Conservation (phyloP, 805 yeast genomes). For the Metschnikowia kunwiensis region DNA sequence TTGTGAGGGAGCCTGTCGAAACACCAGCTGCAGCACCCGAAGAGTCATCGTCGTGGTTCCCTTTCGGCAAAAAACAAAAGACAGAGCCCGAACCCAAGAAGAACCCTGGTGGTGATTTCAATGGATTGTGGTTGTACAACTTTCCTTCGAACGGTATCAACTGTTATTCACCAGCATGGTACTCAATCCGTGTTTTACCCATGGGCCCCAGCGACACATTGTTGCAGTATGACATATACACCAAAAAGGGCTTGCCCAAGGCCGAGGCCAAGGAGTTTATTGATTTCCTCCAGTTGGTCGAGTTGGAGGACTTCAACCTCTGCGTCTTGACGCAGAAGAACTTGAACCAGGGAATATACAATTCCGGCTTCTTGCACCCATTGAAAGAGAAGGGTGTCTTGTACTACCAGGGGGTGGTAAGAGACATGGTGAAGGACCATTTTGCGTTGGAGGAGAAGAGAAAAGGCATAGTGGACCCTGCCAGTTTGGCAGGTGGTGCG, state of each 20-base stretch:
- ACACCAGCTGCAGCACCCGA: constrained; percentile 11
- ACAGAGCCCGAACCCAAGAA: constrained; percentile 30
- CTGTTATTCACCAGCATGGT: constrained; percentile 68
- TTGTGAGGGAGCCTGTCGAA: constrained; percentile 35
- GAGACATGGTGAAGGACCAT: constrained; percentile 57
- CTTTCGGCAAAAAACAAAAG: constrained; percentile 39
- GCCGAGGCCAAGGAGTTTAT: constrained; percentile 58
- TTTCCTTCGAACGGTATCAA: constrained; percentile 61
- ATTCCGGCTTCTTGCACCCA: constrained; percentile 59
- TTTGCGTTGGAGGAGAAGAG: constrained; percentile 42
- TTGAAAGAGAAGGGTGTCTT: constrained; percentile 57
- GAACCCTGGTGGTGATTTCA: constrained; percentile 59
- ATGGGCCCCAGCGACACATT: constrained; percentile 51
- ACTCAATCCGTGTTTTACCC: constrained; percentile 59
- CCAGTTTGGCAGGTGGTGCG: constrained; percentile 40
- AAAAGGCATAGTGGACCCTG: constrained; percentile 52
- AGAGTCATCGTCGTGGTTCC: constrained; percentile 47
- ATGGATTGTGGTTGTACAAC: constrained; percentile 61
- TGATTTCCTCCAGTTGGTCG: constrained; percentile 60
- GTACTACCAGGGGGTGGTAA: constrained; percentile 52
- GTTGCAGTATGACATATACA: constrained; percentile 58
- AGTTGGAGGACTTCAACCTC: constrained; percentile 55
- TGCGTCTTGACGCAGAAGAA: constrained; percentile 60
- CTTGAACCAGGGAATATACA: constrained; percentile 57
- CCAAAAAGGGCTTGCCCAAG: constrained; percentile 55